Evolutionary conservation across 768 basidiomycete genomes (phyloP).

Genomic region (Leucocoprinus leucothites): DNA sequence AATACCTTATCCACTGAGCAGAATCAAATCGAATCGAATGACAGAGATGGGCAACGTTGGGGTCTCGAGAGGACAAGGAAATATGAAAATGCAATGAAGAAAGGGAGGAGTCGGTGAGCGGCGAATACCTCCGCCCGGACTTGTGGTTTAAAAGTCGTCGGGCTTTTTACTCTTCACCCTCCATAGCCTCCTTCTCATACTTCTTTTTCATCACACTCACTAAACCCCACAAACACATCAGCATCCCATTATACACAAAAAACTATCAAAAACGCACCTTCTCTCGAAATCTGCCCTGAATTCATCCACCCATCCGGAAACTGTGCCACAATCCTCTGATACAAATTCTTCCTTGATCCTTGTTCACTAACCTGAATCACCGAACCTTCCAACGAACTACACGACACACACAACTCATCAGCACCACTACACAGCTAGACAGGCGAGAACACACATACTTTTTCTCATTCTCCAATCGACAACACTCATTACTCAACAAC

Average conservation of each 20-base stretch:
- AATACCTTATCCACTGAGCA: too few species aligned
- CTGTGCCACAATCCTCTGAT: conserved; percentile 82
- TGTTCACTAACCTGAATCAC: conserved; percentile 78
- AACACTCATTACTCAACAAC: conserved; percentile 79
- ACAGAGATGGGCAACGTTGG: too few species aligned
- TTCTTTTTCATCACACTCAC: conserved; percentile 87
- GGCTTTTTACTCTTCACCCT: conserved; percentile 46
- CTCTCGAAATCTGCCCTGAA: conserved; percentile 82
- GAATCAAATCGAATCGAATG: too few species aligned
- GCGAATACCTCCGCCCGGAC: too few species aligned
- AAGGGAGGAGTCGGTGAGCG: too few species aligned
- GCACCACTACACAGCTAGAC: background rate
- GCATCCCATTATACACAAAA: background rate
- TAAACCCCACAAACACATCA: conserved; percentile 22
- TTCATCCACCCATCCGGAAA: conserved; percentile 86
- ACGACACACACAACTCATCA: background rate
- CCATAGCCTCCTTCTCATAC: conserved; percentile 68
- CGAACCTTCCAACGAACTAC: conserved; percentile 58
- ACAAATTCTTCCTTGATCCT: conserved; percentile 73
- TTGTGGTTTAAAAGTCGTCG: too few species aligned
- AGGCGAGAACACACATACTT: conserved; percentile 26
- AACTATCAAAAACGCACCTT: conserved; percentile 47
- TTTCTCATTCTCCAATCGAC: conserved; percentile 53
- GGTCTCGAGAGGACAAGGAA: too few species aligned
- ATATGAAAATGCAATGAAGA: too few species aligned